Conservation (phyloP, 768 basidiomycete genomes). For the Coprinopsis strossmayeri region DNA sequence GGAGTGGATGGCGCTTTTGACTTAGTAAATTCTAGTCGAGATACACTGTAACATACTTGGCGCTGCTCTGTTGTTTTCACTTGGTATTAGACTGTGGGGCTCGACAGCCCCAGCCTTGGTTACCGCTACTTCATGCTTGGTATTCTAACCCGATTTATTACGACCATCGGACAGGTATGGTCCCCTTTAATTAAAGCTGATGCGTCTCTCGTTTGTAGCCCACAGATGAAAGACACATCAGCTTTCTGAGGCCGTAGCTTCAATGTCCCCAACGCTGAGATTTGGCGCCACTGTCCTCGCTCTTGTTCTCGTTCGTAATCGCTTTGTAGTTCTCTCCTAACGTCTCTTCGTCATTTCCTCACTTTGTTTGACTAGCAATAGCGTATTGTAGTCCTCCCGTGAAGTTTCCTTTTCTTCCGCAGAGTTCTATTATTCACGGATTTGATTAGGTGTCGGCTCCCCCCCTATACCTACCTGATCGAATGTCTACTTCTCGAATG, state of each 20-base stretch:
- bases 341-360: neutral
- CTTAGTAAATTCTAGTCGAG: slow-evolving; percentile 49
- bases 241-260: slow-evolving; percentile 49
- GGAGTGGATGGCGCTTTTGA: slow-evolving; percentile 56
- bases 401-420: slow-evolving; percentile 11
- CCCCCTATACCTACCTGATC: slow-evolving; percentile 45
- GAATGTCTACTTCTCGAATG: slow-evolving; percentile 48
- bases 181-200: neutral
- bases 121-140: slow-evolving; percentile 51
- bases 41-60: slow-evolving; percentile 54
- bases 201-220: slow-evolving; percentile 17
- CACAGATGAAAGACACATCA: too few relatives aligned
- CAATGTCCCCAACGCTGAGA: slow-evolving; percentile 56
- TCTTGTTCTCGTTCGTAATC: slow-evolving; percentile 55
- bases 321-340: slow-evolving; percentile 38
- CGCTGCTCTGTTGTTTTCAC: slow-evolving; percentile 53
- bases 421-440: neutral
- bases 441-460: slow-evolving; percentile 28
- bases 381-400: slow-evolving; percentile 57
- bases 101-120: slow-evolving; percentile 45
- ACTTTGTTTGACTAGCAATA: slow-evolving; percentile 32
- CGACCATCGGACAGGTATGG: slow-evolving; percentile 45
- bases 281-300: slow-evolving; percentile 49
- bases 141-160: slow-evolving; percentile 55
- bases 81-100: slow-evolving; percentile 71